Conservation (phyloP, 2,329 filamentous ascomycete species). For the Ophiocordyceps camponoti-rufipedis region DNA sequence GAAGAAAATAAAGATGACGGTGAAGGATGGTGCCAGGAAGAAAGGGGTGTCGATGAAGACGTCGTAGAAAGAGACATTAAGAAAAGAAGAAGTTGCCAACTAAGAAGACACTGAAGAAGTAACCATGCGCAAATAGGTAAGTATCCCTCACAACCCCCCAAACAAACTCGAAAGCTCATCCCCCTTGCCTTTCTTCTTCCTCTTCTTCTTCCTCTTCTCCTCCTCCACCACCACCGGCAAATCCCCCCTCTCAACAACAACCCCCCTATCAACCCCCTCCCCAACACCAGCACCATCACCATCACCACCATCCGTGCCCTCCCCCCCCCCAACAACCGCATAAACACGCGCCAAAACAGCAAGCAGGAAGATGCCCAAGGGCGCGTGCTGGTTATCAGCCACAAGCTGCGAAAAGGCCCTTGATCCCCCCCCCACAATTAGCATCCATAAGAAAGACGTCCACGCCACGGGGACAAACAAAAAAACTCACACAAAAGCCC, state of each 20-base stretch:
- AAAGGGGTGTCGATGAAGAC: too few relatives aligned
- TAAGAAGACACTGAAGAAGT: background rate
- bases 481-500: slow-evolving; percentile 18
- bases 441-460: too few relatives aligned
- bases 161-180: slow-evolving; percentile 64
- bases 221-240: slow-evolving; percentile 6
- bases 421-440: background rate
- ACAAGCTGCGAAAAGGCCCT: slow-evolving; percentile 51
- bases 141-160: slow-evolving; percentile 24
- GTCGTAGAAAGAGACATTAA: too few relatives aligned
- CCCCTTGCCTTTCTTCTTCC: slow-evolving; percentile 34
- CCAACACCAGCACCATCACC: too few relatives aligned
- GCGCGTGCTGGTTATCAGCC: slow-evolving; percentile 54
- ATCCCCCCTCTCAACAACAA: slow-evolving; percentile 1
- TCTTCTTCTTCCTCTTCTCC: slow-evolving; percentile 21
- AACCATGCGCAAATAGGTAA: background rate
- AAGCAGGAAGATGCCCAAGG: slow-evolving; percentile 51
- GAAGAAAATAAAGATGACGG: background rate
- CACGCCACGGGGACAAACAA: too few relatives aligned
- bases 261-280: too few relatives aligned
- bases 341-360: slow-evolving; percentile 42
- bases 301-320: too few relatives aligned
- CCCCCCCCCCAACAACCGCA: slow-evolving; percentile 16
- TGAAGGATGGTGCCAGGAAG: too few relatives aligned
- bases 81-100: too few relatives aligned